Evolutionary conservation across 208 protist species (phyloP), one percentile per base, ranked within the genome.

Genomic region (Crithidia mellificae): DNA sequence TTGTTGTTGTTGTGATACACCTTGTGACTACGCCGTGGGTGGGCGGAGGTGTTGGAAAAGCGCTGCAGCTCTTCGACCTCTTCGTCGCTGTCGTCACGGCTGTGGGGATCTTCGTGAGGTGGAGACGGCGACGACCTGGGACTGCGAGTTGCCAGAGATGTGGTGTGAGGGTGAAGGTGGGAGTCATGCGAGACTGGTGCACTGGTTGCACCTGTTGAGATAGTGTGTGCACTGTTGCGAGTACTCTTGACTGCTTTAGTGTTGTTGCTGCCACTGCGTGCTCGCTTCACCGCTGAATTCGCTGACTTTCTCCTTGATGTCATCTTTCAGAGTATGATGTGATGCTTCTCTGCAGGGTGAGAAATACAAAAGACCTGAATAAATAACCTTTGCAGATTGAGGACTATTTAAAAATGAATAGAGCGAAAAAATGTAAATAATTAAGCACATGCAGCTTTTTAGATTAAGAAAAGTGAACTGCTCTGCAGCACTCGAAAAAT

Each of bases 21-120:
- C 17, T 22, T 25, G 22, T 66, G 58, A 27, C 39, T 66, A 34
- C 56, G 63, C 17, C 57, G 43, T 15, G 57, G 46, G 53, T 56
- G 58, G 19, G 25, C 22, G 2, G 63, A 72, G 47, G 27, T 34
- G 72, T 78, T 78, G 3, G 74, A 80, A 25, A 74, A 80, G n/a
- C 74, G 73, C 61, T 74, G 73, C 6, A 63, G 59, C 5, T n/a
- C 38, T 19, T 69, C 61, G 0, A 12, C n/a, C 14, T 67, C 72
- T 8, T 67, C 65, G 1, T 72, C 63, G 9, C 25, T 25, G 7
- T 38, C n/a, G n/a, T n/a, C n/a, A n/a, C n/a, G n/a, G n/a, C n/a
- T n/a, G n/a, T n/a, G n/a, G n/a, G n/a, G n/a, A n/a, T n/a, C n/a
- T n/a, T n/a, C n/a, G n/a, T n/a, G n/a, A n/a, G n/a, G 34, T 11